Conservation (phyloP, 768 basidiomycete genomes). For the Termitomyces sp. region DNA sequence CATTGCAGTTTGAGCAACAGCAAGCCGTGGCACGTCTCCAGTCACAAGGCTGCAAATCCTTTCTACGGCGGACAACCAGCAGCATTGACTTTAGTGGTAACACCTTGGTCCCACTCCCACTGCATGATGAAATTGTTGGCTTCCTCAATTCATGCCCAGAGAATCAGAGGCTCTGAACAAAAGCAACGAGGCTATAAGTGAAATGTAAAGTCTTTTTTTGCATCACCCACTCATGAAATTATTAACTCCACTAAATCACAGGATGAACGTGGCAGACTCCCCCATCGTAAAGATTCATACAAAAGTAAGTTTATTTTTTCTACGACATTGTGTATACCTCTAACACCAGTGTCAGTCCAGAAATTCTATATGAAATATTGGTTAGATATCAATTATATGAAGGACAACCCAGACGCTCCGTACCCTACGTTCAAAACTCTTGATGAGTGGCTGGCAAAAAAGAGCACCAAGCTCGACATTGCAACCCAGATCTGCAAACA, state of each 20-base stretch:
- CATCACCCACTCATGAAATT: too few species aligned
- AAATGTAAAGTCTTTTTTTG: not conserved
- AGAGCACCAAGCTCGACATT: constrained; percentile 17
- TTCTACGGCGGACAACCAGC: constrained; percentile 2
- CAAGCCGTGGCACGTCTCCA: constrained; percentile 7
- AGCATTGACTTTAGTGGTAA: not conserved
- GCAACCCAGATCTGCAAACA: not conserved
- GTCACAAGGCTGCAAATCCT: not conserved
- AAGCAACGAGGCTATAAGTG: not conserved
- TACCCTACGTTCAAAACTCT: constrained; percentile 9
- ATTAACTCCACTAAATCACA: too few species aligned
- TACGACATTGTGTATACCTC: not conserved
- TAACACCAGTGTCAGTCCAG: not conserved
- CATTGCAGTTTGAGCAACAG: too few species aligned
- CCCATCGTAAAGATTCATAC: not conserved
- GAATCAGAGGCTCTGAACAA: not conserved
- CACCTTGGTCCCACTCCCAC: not conserved
- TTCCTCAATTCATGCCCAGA: not conserved
- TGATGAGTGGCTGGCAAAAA: constrained; percentile 10
- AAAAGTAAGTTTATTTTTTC: not conserved
- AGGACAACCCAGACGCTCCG: not conserved
- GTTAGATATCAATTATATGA: constrained; percentile 3
- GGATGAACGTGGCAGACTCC: not conserved
- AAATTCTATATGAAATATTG: constrained; percentile 17
- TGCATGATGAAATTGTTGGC: not conserved